Conservation (phyloP, 192 early-diverging fungal genomes). For the Backusella sp. region DNA sequence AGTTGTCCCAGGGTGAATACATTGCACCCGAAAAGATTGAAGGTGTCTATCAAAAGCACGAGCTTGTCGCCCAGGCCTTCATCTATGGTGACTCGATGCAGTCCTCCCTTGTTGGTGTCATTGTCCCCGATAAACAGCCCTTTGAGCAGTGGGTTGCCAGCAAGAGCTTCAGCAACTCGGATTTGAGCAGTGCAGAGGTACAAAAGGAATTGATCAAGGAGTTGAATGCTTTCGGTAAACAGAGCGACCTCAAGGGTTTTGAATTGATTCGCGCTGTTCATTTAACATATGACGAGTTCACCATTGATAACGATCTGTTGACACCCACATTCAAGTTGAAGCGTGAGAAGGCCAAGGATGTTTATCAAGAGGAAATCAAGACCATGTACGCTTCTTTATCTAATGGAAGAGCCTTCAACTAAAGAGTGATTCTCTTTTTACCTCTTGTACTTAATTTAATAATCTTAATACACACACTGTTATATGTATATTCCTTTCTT, state of each 20-base stretch:
- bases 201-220: conserved; percentile 56
- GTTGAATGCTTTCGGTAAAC: conserved; percentile 56
- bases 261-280: conserved; percentile 81
- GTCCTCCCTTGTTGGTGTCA: conserved; percentile 77
- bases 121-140: conserved; percentile 76
- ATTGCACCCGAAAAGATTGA: conserved; percentile 95
- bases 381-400: conserved; percentile 60
- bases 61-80: conserved; percentile 80
- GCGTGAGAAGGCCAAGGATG: conserved; percentile 70
- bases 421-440: neutral
- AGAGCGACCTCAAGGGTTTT: conserved; percentile 81
- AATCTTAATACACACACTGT: neutral
- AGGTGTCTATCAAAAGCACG: conserved; percentile 67
- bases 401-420: conserved; percentile 34
- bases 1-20: conserved; percentile 85
- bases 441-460: neutral
- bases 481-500: neutral
- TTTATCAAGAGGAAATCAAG: conserved; percentile 65
- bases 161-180: neutral
- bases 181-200: conserved; percentile 43
- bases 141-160: conserved; percentile 66
- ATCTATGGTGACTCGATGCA: conserved; percentile 94
- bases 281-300: conserved; percentile 73
- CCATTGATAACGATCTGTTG: conserved; percentile 78
- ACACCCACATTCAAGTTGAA: conserved; percentile 95